Percentiles rank a stretch among this genome's conserved stretches.
These are phyloP conservation scores for Teunomyces aglyptinius DNA, from an alignment of 805 yeast genomes.

Conservation along the genomic window DNA sequence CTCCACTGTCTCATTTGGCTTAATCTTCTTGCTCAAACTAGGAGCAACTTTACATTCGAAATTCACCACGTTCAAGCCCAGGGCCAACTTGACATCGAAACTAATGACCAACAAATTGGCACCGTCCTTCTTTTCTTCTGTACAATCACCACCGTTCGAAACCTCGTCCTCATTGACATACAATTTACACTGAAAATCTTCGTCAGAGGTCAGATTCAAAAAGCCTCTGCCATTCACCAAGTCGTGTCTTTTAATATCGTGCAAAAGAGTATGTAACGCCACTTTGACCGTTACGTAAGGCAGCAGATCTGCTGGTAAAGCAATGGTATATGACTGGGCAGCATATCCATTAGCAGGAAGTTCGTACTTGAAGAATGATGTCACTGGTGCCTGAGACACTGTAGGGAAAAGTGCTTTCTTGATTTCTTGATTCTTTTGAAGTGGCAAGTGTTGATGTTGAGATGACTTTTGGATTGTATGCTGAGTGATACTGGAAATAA, in stretches of 20 bases:
- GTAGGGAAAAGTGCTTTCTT: conserved; percentile 34
- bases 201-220: conserved; percentile 34
- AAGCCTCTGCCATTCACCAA: conserved; percentile 31
- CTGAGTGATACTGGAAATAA: conserved; percentile 10
- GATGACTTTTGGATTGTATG: conserved; percentile 10
- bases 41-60: conserved; percentile 45
- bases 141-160: conserved; percentile 28
- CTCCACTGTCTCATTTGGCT: conserved; percentile 22
- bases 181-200: conserved; percentile 41
- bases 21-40: conserved; percentile 33
- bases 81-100: conserved; percentile 39
- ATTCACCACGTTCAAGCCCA: conserved; percentile 38
- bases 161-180: conserved; percentile 40
- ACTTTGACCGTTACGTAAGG: conserved; percentile 34
- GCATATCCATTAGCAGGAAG: conserved; percentile 40
- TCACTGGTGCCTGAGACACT: conserved; percentile 21
- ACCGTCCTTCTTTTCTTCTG: conserved; percentile 23
- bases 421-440: conserved; percentile 24
- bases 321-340: conserved; percentile 35
- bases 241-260: conserved; percentile 30
- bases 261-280: conserved; percentile 32
- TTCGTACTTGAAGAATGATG: conserved; percentile 37
- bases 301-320: conserved; percentile 37
- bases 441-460: conserved; percentile 12
- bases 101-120: conserved; percentile 24